phyloP scores from a whole-genome alignment of 2,329 filamentous ascomycete species.

The Botrytis squamosa region DNA sequence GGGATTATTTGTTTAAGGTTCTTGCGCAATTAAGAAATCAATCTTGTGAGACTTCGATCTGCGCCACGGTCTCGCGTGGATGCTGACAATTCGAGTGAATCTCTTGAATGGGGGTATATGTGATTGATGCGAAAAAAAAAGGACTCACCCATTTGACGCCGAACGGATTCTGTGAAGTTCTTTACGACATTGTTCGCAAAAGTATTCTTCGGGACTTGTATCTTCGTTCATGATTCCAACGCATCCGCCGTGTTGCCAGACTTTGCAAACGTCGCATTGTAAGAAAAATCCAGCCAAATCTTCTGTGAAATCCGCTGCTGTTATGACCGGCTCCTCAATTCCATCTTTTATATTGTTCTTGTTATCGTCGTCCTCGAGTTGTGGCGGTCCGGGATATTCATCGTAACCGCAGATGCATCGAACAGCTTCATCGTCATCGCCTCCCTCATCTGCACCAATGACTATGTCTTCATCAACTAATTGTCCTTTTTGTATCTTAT shows the following conservation, averaged over 20 bases:
- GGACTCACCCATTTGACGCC: conserved; percentile 78
- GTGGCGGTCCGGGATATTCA: conserved; percentile 84
- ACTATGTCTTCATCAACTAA: conserved; percentile 40
- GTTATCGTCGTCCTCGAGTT: conserved; percentile 53
- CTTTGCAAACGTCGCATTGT: conserved; percentile 95
- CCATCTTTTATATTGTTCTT: conserved; percentile 56
- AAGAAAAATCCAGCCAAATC: conserved; percentile 95
- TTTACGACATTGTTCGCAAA: conserved; percentile 91
- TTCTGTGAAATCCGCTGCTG: conserved; percentile 57
- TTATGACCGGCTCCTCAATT: conserved; percentile 56
- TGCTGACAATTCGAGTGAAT: conserved; percentile 31
- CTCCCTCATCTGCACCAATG: conserved; percentile 68
- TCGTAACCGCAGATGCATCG: conserved; percentile 92
- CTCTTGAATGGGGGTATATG: conserved; percentile 23
- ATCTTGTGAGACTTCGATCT: conserved; percentile 39
- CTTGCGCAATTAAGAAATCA: conserved; percentile 30
- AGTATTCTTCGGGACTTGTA: conserved; percentile 93
- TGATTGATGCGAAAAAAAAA: conserved; percentile 13
- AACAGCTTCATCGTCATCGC: conserved; percentile 88
- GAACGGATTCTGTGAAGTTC: conserved; percentile 83
- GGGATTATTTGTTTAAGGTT: conserved; percentile 19
- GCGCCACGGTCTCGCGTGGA: conserved; percentile 39
- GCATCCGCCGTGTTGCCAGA: conserved; percentile 98
- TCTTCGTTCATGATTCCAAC: conserved; percentile 96
- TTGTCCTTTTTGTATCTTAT: conserved; percentile 51